A percentile compares a stretch with the other conserved stretches of the same genome.
Conservation (phyloP, 2,329 filamentous ascomycete species). For the Fonsecaea pugnacius region DNA sequence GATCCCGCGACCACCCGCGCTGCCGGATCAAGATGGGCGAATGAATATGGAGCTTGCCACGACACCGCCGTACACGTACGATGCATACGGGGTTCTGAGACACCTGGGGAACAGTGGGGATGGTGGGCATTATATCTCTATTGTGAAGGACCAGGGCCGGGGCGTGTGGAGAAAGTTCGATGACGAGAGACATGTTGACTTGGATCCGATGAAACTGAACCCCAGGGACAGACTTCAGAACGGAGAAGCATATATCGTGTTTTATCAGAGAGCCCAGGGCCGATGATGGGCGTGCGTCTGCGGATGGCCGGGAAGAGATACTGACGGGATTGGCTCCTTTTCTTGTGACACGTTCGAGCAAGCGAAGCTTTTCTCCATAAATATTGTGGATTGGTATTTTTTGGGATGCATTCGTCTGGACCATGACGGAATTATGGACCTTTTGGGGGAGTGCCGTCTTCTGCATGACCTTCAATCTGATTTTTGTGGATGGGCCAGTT, state of each 20-base stretch:
- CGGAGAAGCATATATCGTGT: constrained; percentile 68
- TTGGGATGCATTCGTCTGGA: background rate
- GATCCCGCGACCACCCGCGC: constrained; percentile 53
- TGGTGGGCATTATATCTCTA: constrained; percentile 79
- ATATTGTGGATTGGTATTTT: constrained; percentile 1
- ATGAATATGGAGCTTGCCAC: constrained; percentile 41
- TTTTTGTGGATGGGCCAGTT: background rate
- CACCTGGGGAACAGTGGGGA: constrained; percentile 71
- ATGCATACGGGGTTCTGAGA: constrained; percentile 82
- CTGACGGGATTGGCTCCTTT: background rate
- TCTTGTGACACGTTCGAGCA: constrained; percentile 3
- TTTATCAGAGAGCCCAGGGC: constrained; percentile 59
- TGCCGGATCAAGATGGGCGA: constrained; percentile 39
- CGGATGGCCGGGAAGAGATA: background rate
- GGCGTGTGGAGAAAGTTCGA: constrained; percentile 66
- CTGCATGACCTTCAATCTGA: background rate
- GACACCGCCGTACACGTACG: constrained; percentile 70
- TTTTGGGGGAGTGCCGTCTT: background rate
- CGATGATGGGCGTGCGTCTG: constrained; percentile 1
- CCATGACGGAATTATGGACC: background rate
- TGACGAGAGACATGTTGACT: constrained; percentile 60
- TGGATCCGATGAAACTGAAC: constrained; percentile 59
- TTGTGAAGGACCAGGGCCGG: constrained; percentile 64
- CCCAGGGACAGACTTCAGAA: constrained; percentile 61
- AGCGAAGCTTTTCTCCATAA: constrained; percentile 1